Evolutionary conservation across 2,329 filamentous ascomycete species (phyloP).

Genomic region (Colletotrichum melonis): DNA sequence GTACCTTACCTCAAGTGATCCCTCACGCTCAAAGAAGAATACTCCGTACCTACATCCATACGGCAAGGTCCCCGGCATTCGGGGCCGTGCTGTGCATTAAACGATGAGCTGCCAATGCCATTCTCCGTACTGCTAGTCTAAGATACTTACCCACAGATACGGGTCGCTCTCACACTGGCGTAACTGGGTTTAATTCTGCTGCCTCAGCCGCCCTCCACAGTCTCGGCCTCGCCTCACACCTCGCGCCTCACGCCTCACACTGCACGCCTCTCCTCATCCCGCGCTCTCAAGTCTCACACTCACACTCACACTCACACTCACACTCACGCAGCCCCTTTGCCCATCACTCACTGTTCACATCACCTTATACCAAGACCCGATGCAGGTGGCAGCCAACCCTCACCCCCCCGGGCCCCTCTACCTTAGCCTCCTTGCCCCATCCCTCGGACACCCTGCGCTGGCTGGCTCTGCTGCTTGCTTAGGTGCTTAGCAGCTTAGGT

Average conservation of each 20-base stretch:
- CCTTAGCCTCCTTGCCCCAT: constrained; percentile 3
- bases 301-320: no score
- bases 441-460: constrained; percentile 25
- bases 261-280: no score
- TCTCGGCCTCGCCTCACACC: constrained; percentile 23
- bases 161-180: neutral
- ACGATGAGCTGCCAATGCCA: neutral
- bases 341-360: neutral
- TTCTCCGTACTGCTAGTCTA: no score
- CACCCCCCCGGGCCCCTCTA: constrained; percentile 1
- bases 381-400: neutral
- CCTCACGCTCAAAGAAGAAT: neutral
- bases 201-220: constrained; percentile 31
- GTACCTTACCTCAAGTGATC: neutral
- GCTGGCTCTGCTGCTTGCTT: constrained; percentile 16
- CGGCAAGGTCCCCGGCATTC: neutral
- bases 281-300: no score
- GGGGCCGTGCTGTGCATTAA: constrained; percentile 27
- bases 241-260: neutral
- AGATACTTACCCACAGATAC: constrained; percentile 19
- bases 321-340: neutral
- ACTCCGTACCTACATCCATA: neutral
- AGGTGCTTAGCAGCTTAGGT: no score
- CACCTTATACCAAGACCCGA: neutral
- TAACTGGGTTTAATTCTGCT: constrained; percentile 24